These are phyloP conservation scores for Aspergillus sp. DNA, from an alignment of 2,329 filamentous ascomycete genomes.

Conservation along the genomic window DNA sequence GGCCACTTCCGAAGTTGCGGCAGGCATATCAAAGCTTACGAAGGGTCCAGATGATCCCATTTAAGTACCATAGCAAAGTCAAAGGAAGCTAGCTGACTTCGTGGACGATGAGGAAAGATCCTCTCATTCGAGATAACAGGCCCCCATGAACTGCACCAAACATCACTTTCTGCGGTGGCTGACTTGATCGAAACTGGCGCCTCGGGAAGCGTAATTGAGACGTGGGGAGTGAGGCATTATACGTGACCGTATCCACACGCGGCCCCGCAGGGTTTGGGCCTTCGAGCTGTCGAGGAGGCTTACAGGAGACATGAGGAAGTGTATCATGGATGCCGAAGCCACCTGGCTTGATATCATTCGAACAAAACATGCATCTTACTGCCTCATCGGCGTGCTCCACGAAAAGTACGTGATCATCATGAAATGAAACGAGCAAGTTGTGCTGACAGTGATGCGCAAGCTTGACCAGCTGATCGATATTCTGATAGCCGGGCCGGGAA, in stretches of 20 bases:
- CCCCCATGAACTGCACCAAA: not conserved
- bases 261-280: not conserved
- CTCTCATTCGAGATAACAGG: not conserved
- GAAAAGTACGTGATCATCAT: not conserved
- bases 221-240: not conserved
- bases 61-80: not conserved
- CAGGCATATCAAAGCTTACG: not conserved
- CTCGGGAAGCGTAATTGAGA: not conserved
- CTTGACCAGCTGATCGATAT: not conserved
- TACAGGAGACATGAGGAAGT: slow-evolving; percentile 11
- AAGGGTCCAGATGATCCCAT: not conserved
- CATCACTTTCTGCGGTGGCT: not conserved
- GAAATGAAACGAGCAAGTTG: not conserved
- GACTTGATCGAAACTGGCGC: not conserved
- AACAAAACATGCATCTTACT: slow-evolving; percentile 2
- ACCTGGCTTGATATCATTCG: slow-evolving; percentile 17
- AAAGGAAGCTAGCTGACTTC: not conserved
- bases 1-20: not conserved
- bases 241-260: not conserved
- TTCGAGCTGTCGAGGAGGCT: not conserved
- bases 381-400: not conserved
- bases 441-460: not conserved
- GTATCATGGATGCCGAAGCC: slow-evolving; percentile 11
- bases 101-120: not conserved
- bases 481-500: slow-evolving; percentile 1